phyloP scores from a whole-genome alignment of 305 asterid species.

The Fraxinus albicans region DNA sequence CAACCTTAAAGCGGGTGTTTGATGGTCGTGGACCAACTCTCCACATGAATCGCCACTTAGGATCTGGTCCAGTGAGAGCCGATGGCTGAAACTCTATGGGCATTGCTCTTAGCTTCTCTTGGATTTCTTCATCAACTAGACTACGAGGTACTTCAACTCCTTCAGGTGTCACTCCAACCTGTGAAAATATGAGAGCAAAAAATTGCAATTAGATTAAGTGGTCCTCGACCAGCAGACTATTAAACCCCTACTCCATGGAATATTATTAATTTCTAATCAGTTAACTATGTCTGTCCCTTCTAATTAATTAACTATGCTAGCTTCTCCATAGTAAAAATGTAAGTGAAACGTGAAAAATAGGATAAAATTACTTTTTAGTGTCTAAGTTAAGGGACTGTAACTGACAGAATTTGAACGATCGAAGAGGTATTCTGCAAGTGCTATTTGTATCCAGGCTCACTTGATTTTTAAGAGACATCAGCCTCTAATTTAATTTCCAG shows the following conservation, averaged over 20 bases:
- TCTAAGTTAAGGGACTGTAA: background rate
- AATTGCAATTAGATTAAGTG: background rate
- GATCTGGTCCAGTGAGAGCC: conserved; percentile 88
- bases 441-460: background rate
- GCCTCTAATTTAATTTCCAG: background rate
- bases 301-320: background rate
- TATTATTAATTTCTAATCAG: background rate
- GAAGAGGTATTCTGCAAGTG: background rate
- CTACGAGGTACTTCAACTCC: conserved; percentile 99
- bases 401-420: background rate
- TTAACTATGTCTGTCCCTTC: background rate
- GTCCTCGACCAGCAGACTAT: conserved; percentile 12
- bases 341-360: background rate
- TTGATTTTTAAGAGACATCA: background rate
- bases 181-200: conserved; percentile 27
- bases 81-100: conserved; percentile 65
- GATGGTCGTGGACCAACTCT: conserved; percentile 89
- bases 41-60: conserved; percentile 99
- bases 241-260: background rate
- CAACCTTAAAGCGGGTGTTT: conserved; percentile 76
- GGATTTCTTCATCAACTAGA: conserved; percentile 80
- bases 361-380: background rate
- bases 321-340: background rate
- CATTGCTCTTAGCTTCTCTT: conserved; percentile 70
- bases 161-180: conserved; percentile 99